Evolutionary conservation across 2,329 filamentous ascomycete species (phyloP).

Genomic region (Acephala macrosclerotiorum): DNA sequence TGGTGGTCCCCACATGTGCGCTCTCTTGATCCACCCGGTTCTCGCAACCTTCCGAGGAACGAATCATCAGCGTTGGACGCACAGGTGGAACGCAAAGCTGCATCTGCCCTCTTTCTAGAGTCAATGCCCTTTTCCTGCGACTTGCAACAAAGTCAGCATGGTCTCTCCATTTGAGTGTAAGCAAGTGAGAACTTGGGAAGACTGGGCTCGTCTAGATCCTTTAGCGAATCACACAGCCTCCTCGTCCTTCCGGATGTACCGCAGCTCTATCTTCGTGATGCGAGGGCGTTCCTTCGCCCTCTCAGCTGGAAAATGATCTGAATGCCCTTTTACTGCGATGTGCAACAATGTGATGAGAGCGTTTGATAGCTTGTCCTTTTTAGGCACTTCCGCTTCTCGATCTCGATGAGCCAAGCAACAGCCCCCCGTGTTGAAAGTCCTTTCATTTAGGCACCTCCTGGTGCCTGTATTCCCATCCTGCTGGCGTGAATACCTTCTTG

Average conservation of each 20-base stretch:
- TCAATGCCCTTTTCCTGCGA: background rate
- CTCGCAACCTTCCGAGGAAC: background rate
- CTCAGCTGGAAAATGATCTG: no score
- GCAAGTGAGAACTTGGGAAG: no score
- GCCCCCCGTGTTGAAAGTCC: no score
- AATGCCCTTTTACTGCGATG: conserved; percentile 11
- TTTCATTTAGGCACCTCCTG: no score
- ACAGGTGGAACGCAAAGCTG: background rate
- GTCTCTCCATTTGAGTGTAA: no score
- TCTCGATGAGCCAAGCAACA: no score
- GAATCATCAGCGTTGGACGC: background rate
- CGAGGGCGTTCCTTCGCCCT: background rate
- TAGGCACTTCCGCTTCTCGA: no score
- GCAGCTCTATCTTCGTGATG: no score
- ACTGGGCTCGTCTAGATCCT: no score
- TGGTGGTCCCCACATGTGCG: background rate
- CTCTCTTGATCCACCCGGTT: background rate
- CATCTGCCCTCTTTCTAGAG: background rate
- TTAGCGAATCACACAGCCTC: background rate
- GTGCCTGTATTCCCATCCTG: no score
- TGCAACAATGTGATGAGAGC: conserved; percentile 8
- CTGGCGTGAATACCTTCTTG: no score
- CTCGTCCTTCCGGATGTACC: background rate
- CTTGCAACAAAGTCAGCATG: background rate
- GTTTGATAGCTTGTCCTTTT: background rate